Conservation (phyloP, 495 filamentous ascomycete species). For the Penicillium canescens region DNA sequence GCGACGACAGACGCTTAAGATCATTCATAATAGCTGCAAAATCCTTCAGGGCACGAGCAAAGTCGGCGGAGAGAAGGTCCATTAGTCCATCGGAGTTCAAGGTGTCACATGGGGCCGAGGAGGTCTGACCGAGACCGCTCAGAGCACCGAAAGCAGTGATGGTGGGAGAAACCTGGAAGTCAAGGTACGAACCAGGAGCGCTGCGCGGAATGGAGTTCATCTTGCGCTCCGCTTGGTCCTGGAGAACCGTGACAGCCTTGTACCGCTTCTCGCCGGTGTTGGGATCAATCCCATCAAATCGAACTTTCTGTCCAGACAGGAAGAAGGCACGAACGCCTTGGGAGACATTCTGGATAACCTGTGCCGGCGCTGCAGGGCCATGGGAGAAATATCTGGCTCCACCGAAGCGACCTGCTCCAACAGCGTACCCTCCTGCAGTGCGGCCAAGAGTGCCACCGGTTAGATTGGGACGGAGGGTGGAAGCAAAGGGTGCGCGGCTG, state of each 20-base stretch:
- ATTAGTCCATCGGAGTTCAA: constrained; percentile 80
- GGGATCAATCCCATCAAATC: constrained; percentile 72
- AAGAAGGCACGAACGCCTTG: constrained; percentile 86
- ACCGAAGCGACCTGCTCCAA: constrained; percentile 68
- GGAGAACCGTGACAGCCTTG: constrained; percentile 64
- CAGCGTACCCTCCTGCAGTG: constrained; percentile 81
- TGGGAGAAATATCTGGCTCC: constrained; percentile 89
- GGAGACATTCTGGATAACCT: constrained; percentile 94
- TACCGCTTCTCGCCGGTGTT: constrained; percentile 74
- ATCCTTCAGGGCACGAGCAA: constrained; percentile 83
- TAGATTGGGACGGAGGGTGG: constrained; percentile 85
- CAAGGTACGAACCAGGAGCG: constrained; percentile 74
- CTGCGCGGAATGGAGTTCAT: constrained; percentile 53
- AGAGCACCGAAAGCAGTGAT: constrained; percentile 77
- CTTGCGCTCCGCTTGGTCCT: constrained; percentile 66
- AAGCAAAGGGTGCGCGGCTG: constrained; percentile 82
- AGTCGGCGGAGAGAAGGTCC: constrained; percentile 82
- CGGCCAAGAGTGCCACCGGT: constrained; percentile 85
- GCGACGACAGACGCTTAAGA: constrained; percentile 67
- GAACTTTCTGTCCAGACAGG: constrained; percentile 81
- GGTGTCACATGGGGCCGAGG: constrained; percentile 38
- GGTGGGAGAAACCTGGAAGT: constrained; percentile 85
- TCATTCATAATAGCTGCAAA: constrained; percentile 78
- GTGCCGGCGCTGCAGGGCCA: constrained; percentile 76
- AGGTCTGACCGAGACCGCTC: constrained; percentile 25